Percentiles rank a stretch among this genome's conserved stretches.
Evolutionary conservation across 805 yeast genomes (phyloP).

Genomic region (Scheffersomyces lignosus): DNA sequence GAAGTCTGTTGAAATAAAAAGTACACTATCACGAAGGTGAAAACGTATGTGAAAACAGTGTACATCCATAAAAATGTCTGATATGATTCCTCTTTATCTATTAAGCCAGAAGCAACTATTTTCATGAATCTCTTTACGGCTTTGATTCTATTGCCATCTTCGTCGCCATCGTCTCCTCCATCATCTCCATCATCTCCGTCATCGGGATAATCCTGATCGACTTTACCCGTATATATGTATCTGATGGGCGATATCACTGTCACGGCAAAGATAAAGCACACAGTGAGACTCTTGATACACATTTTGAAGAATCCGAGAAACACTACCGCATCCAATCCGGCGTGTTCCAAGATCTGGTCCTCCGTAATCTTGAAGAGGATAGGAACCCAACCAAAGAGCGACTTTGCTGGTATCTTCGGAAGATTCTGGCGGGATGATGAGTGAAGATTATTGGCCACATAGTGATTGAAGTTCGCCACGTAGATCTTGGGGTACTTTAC

Average conservation of each 20-base stretch:
- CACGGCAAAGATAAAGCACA: constrained; percentile 69
- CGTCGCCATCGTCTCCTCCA: no score
- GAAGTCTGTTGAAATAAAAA: constrained; percentile 68
- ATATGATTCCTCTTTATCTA: constrained; percentile 30
- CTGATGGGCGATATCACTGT: constrained; percentile 82
- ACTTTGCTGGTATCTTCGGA: constrained; percentile 55
- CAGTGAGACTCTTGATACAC: constrained; percentile 68
- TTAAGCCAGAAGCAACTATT: constrained; percentile 1
- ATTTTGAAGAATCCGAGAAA: constrained; percentile 87
- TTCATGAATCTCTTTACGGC: background rate
- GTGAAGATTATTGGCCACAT: constrained; percentile 42
- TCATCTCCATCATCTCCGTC: constrained; percentile 24
- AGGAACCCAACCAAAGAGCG: constrained; percentile 81
- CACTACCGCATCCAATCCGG: constrained; percentile 94
- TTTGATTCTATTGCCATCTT: constrained; percentile 1
- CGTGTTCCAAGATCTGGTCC: constrained; percentile 76
- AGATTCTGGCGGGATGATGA: constrained; percentile 48
- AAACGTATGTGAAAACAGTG: constrained; percentile 81
- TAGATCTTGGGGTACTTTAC: constrained; percentile 78
- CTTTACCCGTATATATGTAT: constrained; percentile 77
- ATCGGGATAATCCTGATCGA: constrained; percentile 44
- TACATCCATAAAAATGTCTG: constrained; percentile 79
- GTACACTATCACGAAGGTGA: constrained; percentile 66
- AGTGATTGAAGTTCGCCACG: constrained; percentile 69
- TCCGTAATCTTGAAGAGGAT: constrained; percentile 66